Base-by-base conservation (phyloP, 2,329 filamentous ascomycete genomes). In the Aspergillus pseudoterreus region DNA sequence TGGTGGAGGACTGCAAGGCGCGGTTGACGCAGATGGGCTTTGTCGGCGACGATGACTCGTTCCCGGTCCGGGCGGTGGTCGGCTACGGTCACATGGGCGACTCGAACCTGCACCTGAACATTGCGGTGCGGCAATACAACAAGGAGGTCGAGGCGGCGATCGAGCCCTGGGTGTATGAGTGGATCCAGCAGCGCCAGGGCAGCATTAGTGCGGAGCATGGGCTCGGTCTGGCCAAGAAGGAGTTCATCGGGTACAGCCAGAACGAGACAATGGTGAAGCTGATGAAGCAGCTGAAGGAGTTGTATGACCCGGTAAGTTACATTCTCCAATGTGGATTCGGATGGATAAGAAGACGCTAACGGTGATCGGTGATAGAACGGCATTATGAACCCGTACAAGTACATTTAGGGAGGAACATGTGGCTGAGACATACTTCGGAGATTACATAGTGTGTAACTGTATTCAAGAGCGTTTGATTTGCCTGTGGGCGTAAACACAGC, bases 361-460 rank as follows among this genome's bases (percentile, higher is more conserved):
- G 27, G 27, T 8, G 10, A 30, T 61, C 27, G 27, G 27, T 30
- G 10, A 30, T 61, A 95, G 90, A 96, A 96, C 62, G 92, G 91
- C 44, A 97, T 97, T 73, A 95, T 97, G 90, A 97, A 96, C 75
- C 92, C 92, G 0, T 97, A 97, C 79, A 97, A 97, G 75, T 97
- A 96, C 71, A 87, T 51, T 33, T 44, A 41, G 11, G 22, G 41
- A 43, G 12, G n/a, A 15, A 43, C 14, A 43, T 10, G 27, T 30
- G 41, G n/a, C 27, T 27, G 22, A 43, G 22, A 43, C 41, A 21
- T 24, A 43, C 8, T 43, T 43, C 27, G 41, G 22, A 27, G 17
- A 27, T n/a, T 27, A 43, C 41, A 27, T 12, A 43, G 41, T 27
- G 24, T 14, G 10, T n/a, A 22, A 43, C 11, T 12, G n/a, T 19